phyloP scores from a whole-genome alignment of 345 rosid genomes.

The Lepidium aucheri region DNA sequence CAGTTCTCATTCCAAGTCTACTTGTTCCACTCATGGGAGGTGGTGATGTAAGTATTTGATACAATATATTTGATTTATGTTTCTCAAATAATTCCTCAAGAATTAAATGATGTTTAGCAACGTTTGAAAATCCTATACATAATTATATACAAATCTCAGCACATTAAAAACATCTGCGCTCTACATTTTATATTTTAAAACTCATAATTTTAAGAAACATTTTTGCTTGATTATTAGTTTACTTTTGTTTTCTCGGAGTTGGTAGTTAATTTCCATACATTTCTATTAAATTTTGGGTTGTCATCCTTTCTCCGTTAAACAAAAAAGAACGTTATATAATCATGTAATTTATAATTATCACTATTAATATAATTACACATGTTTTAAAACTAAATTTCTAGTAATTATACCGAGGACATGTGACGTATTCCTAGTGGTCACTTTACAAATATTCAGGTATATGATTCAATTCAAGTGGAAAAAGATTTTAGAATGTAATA shows the following conservation, averaged over 20 bases:
- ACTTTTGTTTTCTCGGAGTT: background rate
- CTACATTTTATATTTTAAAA: background rate
- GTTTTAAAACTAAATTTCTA: too few relatives aligned
- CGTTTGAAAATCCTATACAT: background rate
- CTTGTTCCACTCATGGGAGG: conserved; percentile 79
- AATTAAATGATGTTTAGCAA: background rate
- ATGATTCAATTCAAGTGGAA: too few relatives aligned
- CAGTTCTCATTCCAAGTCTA: conserved; percentile 55
- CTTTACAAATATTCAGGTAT: too few relatives aligned
- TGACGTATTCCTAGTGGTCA: too few relatives aligned
- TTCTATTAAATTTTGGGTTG: background rate
- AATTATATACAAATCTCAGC: background rate
- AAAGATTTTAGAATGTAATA: too few relatives aligned
- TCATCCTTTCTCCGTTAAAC: background rate
- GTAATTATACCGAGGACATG: too few relatives aligned
- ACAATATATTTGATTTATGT: background rate
- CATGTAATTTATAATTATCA: background rate
- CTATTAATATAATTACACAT: too few relatives aligned
- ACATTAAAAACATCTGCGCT: background rate
- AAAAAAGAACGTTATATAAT: background rate
- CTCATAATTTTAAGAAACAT: background rate
- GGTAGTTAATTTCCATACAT: background rate
- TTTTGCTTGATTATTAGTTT: background rate
- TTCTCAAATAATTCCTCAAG: background rate
- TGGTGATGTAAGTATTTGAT: conserved; percentile 37